Evolutionary conservation across 306 rosid genomes (phyloP), one percentile per base, ranked within the genome.

Genomic region (Trichosanthes truncata): DNA sequence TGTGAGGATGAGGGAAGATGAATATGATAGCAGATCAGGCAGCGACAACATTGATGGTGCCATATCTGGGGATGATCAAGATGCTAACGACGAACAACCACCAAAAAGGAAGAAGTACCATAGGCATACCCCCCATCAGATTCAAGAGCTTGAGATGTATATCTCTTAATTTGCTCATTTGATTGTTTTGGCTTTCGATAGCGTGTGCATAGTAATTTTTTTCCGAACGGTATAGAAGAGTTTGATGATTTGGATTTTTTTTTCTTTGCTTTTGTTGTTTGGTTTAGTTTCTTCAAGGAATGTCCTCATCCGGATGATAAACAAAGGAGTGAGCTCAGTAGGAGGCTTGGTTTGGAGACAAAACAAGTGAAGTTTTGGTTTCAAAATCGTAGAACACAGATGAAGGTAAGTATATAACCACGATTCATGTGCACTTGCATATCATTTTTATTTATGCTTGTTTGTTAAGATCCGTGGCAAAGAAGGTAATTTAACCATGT

Each of bases 351-450:
- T 80, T 85, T 92, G 90, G 97, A 88, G 84, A 72, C 78, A 11
- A 92, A 92, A 89, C 97, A 95, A 89, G 92, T 95, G 71, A 95
- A 95, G 81, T 95, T 95, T 82, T 95, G 98, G 98, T 95, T 95
- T 83, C 98, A 95, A 80, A 95, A 95, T 52, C 77, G 97, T 4
- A 84, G 98, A 81, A 95, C 98, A 9, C 98, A 95, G 52, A 86
- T 92, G 98, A 95, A 95, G 96, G 98, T 92, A 62, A 59, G 33
- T 80, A 52, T 9, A 52, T 78, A n/a, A 55, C 23, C 41, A 7
- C 35, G 63, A 29, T 57, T 81, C 18, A 9, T 67, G 79, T 59
- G 52, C 17, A 73, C 46, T 79, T 53, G 2, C 38, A 35, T 81
- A 1, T 10, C 38, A 3, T 68, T 33, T 53, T n/a, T 11, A 25